These are phyloP conservation scores for Andrographis paniculata DNA, from an alignment of 305 asterid genomes.

Conservation along the genomic window DNA sequence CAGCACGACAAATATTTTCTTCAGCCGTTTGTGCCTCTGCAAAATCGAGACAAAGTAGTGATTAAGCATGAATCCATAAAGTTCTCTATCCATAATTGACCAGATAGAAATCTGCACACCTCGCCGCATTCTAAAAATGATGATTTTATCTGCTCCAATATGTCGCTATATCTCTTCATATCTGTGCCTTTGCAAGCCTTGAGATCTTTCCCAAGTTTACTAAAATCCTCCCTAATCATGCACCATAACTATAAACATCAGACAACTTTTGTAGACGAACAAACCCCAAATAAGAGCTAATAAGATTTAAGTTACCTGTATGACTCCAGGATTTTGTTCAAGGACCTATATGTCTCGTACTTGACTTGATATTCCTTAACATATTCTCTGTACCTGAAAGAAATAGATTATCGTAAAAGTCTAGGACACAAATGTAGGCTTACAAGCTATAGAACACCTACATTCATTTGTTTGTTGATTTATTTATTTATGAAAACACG, in stretches of 20 bases:
- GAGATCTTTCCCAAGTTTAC: conserved; percentile 61
- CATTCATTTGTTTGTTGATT: not conserved
- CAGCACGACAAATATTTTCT: conserved; percentile 69
- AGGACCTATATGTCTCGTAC: conserved; percentile 54
- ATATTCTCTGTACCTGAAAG: conserved; percentile 70
- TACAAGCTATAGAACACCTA: conserved; percentile 13
- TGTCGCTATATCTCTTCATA: conserved; percentile 43
- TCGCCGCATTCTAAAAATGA: conserved; percentile 75
- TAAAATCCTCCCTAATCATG: conserved; percentile 56
- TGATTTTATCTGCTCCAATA: conserved; percentile 53
- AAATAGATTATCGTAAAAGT: conserved; percentile 1
- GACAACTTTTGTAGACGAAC: conserved; percentile 16
- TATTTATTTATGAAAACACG: not conserved
- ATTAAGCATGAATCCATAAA: not conserved
- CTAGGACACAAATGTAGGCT: conserved; percentile 13
- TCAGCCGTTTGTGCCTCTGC: conserved; percentile 78
- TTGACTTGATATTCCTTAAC: conserved; percentile 90
- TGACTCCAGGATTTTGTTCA: conserved; percentile 64
- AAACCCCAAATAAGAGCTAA: conserved; percentile 13
- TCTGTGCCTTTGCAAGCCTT: conserved; percentile 63
- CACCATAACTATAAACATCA: conserved; percentile 15
- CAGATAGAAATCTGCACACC: too few relatives aligned
- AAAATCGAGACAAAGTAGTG: too few relatives aligned
- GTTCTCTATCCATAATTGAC: too few relatives aligned
- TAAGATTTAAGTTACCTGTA: conserved; percentile 53